phyloP scores from a whole-genome alignment of 2,329 filamentous ascomycete genomes.

The Lizonia empirigonia region DNA sequence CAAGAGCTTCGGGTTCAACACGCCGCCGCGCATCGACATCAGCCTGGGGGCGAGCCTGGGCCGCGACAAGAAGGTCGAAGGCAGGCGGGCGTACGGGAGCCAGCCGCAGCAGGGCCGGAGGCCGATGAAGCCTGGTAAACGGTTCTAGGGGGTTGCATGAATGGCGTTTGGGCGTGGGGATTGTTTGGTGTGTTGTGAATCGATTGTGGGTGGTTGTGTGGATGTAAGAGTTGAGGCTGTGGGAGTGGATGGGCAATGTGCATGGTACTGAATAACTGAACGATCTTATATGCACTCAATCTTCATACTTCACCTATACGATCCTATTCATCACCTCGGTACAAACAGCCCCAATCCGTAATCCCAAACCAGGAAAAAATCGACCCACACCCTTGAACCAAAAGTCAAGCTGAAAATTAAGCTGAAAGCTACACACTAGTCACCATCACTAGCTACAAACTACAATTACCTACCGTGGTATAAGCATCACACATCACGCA shows the following conservation, averaged over 20 bases:
- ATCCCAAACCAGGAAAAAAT: no score
- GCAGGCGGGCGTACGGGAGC: conserved; percentile 75
- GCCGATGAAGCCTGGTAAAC: conserved; percentile 56
- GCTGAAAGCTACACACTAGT: no score
- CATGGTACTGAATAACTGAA: no score
- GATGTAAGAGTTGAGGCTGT: background rate
- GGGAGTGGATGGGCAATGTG: background rate
- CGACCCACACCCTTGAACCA: no score
- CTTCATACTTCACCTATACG: no score
- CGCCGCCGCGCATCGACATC: conserved; percentile 80
- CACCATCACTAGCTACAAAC: no score
- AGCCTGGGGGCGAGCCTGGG: conserved; percentile 77
- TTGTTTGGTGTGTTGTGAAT: background rate
- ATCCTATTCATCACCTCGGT: no score
- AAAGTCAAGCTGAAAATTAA: no score
- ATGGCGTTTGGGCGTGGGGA: conserved; percentile 25
- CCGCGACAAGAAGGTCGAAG: conserved; percentile 68
- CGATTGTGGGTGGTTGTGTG: background rate
- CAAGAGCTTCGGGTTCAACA: conserved; percentile 80
- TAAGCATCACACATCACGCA: no score
- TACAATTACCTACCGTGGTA: no score
- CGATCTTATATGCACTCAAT: no score
- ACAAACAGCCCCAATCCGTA: no score
- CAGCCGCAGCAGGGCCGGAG: conserved; percentile 69
- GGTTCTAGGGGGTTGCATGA: conserved; percentile 19